phyloP scores from a whole-genome alignment of 768 basidiomycete genomes.

The Crassisporium funariophilum region DNA sequence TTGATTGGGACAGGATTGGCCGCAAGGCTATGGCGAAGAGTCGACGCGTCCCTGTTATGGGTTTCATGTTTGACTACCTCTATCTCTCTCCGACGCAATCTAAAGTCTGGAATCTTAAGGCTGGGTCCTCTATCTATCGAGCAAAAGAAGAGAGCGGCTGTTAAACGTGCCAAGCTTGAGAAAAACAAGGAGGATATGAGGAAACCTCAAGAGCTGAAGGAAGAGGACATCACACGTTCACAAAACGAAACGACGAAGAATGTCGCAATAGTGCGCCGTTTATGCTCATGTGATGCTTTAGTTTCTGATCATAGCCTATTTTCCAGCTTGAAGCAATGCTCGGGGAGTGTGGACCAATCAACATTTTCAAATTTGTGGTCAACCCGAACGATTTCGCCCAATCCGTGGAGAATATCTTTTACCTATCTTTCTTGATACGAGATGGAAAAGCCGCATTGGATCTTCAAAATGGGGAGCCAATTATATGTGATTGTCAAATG shows the following conservation, averaged over 20 bases:
- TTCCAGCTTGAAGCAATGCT: conserved; percentile 66
- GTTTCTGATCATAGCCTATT: not conserved
- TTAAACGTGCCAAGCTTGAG: conserved; percentile 68
- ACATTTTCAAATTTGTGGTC: conserved; percentile 84
- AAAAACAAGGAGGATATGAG: conserved; percentile 69
- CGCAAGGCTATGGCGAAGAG: conserved; percentile 82
- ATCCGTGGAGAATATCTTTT: conserved; percentile 96
- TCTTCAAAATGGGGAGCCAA: conserved; percentile 66
- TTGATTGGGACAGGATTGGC: conserved; percentile 89
- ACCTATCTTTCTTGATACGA: conserved; percentile 89
- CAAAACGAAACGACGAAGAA: conserved; percentile 92
- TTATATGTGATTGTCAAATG: conserved; percentile 56
- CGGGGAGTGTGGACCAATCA: conserved; percentile 46
- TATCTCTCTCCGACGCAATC: no score
- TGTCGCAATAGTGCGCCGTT: conserved; percentile 69
- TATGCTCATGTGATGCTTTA: not conserved
- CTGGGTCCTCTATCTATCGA: conserved; percentile 88
- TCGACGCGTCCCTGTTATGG: conserved; percentile 74
- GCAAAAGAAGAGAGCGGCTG: conserved; percentile 69
- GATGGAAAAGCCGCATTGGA: conserved; percentile 82
- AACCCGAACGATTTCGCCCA: conserved; percentile 92
- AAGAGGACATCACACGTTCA: conserved; percentile 80
- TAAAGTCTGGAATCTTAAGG: no score
- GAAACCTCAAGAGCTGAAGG: conserved; percentile 78
- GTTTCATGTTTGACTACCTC: conserved; percentile 81